Conservation (phyloP, 2,329 filamentous ascomycete genomes). For the Hypocreales sp. region DNA sequence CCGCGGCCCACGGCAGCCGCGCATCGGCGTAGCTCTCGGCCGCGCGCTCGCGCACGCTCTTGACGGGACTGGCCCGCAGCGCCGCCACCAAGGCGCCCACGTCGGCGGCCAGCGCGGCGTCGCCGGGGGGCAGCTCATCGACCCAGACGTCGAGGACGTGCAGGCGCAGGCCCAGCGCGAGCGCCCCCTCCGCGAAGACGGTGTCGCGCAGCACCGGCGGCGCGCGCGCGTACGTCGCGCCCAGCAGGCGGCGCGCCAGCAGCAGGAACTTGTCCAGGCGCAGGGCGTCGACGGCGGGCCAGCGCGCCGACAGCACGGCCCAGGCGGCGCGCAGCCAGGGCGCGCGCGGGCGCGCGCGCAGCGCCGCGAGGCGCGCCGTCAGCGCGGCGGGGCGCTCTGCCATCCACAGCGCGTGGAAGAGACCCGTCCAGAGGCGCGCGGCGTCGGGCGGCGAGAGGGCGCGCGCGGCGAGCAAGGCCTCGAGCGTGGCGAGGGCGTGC, state of each 20-base stretch:
- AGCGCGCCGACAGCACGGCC: slow-evolving; percentile 54
- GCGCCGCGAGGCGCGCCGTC: slow-evolving; percentile 44
- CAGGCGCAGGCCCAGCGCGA: slow-evolving; percentile 72
- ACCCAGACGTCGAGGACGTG: slow-evolving; percentile 86
- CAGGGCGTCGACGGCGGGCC: slow-evolving; percentile 58
- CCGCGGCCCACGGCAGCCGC: slow-evolving; percentile 44
- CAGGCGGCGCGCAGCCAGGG: slow-evolving; percentile 51
- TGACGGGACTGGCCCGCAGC: slow-evolving; percentile 46
- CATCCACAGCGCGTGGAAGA: slow-evolving; percentile 92
- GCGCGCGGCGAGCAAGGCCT: slow-evolving; percentile 56
- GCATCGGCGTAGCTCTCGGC: slow-evolving; percentile 59
- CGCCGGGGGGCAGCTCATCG: slow-evolving; percentile 68
- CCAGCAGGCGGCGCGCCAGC: slow-evolving; percentile 64
- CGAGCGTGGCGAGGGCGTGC: slow-evolving; percentile 61
- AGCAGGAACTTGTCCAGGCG: slow-evolving; percentile 89
- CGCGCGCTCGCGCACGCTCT: slow-evolving; percentile 55
- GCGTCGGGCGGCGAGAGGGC: slow-evolving; percentile 53
- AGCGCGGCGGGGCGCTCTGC: slow-evolving; percentile 58
- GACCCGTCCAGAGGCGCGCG: slow-evolving; percentile 69
- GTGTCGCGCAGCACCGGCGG: slow-evolving; percentile 14
- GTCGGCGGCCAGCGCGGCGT: slow-evolving; percentile 26
- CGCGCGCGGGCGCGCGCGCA: no score
- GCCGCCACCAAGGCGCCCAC: slow-evolving; percentile 40
- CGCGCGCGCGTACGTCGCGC: slow-evolving; percentile 36
- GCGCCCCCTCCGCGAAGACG: slow-evolving; percentile 29